Conservation (phyloP, 2,329 filamentous ascomycete species). For the Cercospora sp. region DNA sequence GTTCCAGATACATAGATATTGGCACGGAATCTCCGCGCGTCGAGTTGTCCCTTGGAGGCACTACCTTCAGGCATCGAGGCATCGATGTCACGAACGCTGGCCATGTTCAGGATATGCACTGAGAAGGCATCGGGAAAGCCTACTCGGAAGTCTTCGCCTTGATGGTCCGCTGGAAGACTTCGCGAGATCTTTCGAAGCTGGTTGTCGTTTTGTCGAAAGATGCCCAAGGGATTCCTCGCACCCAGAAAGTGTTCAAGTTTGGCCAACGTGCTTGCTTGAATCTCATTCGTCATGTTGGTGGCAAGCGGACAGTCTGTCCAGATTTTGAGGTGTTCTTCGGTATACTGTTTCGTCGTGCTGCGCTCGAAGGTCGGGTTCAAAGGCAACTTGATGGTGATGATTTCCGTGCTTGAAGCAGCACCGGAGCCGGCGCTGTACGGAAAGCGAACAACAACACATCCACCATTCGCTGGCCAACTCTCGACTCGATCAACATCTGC, state of each 20-base stretch:
- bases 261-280: constrained; percentile 56
- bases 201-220: constrained; percentile 65
- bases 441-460: constrained; percentile 68
- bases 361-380: constrained; percentile 61
- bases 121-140: constrained; percentile 74
- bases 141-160: constrained; percentile 59
- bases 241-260: constrained; percentile 68
- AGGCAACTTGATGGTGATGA: constrained; percentile 65
- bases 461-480: constrained; percentile 55
- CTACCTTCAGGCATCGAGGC: constrained; percentile 55
- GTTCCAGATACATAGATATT: constrained; percentile 70
- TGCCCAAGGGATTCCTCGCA: constrained; percentile 62
- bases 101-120: constrained; percentile 66
- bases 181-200: constrained; percentile 60
- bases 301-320: constrained; percentile 60
- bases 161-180: constrained; percentile 59
- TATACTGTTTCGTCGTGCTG: constrained; percentile 61
- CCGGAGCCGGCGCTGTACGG: constrained; percentile 49
- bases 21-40: constrained; percentile 66
- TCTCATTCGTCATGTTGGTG: constrained; percentile 49
- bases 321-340: constrained; percentile 62
- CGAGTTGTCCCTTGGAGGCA: constrained; percentile 53
- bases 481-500: constrained; percentile 35
- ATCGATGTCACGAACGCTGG: constrained; percentile 64
- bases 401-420: constrained; percentile 42